Evolutionary conservation across 1,284 basidiomycete species (phyloP).

Genomic region (Rhodotorula mucilaginosa): DNA sequence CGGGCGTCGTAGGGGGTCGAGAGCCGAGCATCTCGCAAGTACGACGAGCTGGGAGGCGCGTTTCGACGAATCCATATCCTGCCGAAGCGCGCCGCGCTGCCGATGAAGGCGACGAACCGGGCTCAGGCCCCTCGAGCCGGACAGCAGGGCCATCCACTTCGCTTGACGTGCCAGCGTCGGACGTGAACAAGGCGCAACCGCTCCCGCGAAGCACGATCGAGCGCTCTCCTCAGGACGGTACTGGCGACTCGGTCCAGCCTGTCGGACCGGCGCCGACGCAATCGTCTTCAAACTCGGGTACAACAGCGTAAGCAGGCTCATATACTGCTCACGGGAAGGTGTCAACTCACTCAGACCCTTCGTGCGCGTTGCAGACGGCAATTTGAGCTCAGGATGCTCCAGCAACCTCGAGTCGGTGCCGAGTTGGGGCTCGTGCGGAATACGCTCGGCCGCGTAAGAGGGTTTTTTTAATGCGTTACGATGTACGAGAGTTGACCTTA

Average conservation of each 20-base stretch:
- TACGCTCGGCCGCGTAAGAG: constrained; percentile 35
- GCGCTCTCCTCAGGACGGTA: too few relatives aligned
- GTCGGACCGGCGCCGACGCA: too few relatives aligned
- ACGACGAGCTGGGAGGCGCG: neutral
- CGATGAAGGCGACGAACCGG: neutral
- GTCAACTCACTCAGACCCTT: too few relatives aligned
- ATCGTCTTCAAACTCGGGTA: too few relatives aligned
- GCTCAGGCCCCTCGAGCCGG: neutral
- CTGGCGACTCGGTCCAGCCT: too few relatives aligned
- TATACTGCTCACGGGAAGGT: too few relatives aligned
- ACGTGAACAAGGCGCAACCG: too few relatives aligned
- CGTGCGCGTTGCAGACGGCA: neutral
- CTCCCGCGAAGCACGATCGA: too few relatives aligned
- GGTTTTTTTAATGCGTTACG: too few relatives aligned
- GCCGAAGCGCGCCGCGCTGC: neutral
- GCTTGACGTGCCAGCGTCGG: too few relatives aligned
- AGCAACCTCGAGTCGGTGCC: constrained; percentile 36
- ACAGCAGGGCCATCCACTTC: neutral
- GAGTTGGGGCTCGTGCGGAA: constrained; percentile 17
- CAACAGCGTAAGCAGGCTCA: too few relatives aligned
- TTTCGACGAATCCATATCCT: constrained; percentile 18
- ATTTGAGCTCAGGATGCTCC: constrained; percentile 26
- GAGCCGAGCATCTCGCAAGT: neutral
- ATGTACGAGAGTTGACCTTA: neutral
- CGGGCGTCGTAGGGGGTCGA: constrained; percentile 6